Evolutionary conservation across 305 asterid species (phyloP), one percentile per base, ranked within the genome.

Genomic region (Stenogyne calaminthoides): DNA sequence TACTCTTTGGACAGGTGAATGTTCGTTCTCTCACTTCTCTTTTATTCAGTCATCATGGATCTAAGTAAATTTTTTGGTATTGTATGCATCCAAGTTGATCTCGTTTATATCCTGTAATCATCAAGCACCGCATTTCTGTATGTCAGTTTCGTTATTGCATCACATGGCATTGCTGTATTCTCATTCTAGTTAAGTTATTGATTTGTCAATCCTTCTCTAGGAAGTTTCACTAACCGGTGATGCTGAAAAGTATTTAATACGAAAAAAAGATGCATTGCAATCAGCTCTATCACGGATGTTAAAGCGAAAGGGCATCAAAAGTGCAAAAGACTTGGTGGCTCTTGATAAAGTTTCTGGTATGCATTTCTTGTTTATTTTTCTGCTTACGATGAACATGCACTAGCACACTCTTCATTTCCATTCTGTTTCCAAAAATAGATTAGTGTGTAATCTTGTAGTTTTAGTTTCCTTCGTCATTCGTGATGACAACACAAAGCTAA

Each of bases 1-100:
- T 92, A 63, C 97, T 95, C 52, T 90, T 95, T 73, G 96, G 99
- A 62, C 91, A 88, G 98, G 96, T 92, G 59, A 72, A n/a, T 55
- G 8, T 58, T 61, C 46, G 11, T 64, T 61, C 46, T 20, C 40
- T 22, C 29, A 4, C 46, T 34, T 66, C 9, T 59, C 37, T 64
- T 67, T 47, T 20, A 9, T 68, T 19, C 69, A 51, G 8, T 56
- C 64, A 6, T 3, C 19, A 8, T 10, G 39, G 6, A 14, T 61
- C n/a, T 9, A 15, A 40, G 44, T 64, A 52, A 52, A 34, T 64
- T 40, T 63, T 63, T 10, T 37, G 51, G 44, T 29, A 6, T 25
- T 11, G 5, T 11, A 32, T 40, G 32, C 12, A 36, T 70, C 39
- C 56, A 52, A 32, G 47, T 49, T 57, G 58, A 32, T 66, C 18